phyloP scores from a whole-genome alignment of 2,329 filamentous ascomycete species.

The Knoxdaviesia capensis region DNA sequence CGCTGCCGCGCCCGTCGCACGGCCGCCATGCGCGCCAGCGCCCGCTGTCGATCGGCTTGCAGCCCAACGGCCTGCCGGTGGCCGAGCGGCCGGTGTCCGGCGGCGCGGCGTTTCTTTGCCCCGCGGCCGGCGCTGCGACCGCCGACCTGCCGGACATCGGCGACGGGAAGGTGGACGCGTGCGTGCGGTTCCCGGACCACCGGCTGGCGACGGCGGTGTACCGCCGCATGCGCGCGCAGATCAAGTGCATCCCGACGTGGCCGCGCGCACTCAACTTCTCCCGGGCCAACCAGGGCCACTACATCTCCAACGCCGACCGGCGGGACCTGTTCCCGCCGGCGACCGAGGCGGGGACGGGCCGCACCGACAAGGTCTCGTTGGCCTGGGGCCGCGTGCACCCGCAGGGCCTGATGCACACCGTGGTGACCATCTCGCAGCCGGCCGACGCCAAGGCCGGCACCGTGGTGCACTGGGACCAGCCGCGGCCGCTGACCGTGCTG shows the following conservation, averaged over 20 bases:
- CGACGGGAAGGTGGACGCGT: constrained; percentile 40
- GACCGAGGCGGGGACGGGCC: constrained; percentile 16
- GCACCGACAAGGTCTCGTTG: constrained; percentile 19
- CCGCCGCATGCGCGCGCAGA: constrained; percentile 18
- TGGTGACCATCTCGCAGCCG: constrained; percentile 32
- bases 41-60: constrained; percentile 27
- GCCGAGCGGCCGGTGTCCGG: constrained; percentile 21
- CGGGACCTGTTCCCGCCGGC: constrained; percentile 17
- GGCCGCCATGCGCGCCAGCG: constrained; percentile 24
- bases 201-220: constrained; percentile 24
- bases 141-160: constrained; percentile 40
- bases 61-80: constrained; percentile 39
- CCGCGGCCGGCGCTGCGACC: constrained; percentile 31
- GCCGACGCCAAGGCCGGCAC: constrained; percentile 34
- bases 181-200: constrained; percentile 49
- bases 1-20: constrained; percentile 39
- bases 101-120: constrained; percentile 37
- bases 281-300: constrained; percentile 20
- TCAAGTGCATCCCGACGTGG: constrained; percentile 36
- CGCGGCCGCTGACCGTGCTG: constrained; percentile 39
- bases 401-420: constrained; percentile 34
- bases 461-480: constrained; percentile 44
- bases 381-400: constrained; percentile 33
- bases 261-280: constrained; percentile 34
- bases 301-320: constrained; percentile 18